Conservation (phyloP, 192 early-diverging fungal genomes). For the Podila verticillata region DNA sequence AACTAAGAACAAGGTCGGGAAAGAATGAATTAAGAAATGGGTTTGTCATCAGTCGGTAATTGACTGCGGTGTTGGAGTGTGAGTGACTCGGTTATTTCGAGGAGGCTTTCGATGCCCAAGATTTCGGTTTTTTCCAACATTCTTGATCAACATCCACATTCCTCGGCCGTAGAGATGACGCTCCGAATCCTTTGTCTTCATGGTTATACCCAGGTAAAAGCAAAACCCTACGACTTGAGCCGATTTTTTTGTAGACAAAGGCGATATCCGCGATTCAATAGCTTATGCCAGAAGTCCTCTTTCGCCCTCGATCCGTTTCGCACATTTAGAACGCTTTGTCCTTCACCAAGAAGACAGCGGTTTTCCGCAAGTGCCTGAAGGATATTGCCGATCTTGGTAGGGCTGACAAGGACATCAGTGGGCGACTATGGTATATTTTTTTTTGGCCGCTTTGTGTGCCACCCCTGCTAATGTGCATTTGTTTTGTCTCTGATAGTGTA, state of each 20-base stretch:
- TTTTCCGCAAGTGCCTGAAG: constrained; percentile 59
- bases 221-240: neutral
- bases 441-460: neutral
- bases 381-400: constrained; percentile 63
- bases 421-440: neutral
- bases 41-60: too few relatives aligned
- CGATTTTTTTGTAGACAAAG: neutral
- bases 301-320: neutral
- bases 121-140: too few relatives aligned
- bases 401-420: neutral
- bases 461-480: neutral
- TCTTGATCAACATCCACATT: neutral
- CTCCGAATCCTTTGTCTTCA: constrained; percentile 65
- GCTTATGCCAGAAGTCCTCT: neutral
- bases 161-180: constrained; percentile 13
- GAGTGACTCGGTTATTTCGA: too few relatives aligned
- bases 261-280: neutral
- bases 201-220: constrained; percentile 56
- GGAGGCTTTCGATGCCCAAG: too few relatives aligned
- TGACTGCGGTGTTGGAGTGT: too few relatives aligned
- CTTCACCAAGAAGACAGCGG: constrained; percentile 64
- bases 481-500: constrained; percentile 50
- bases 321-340: constrained; percentile 53
- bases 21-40: too few relatives aligned
- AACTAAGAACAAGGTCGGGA: too few relatives aligned